Evolutionary conservation across 495 filamentous ascomycete genomes (phyloP).

Genomic region (Aspergillus nidulans): DNA sequence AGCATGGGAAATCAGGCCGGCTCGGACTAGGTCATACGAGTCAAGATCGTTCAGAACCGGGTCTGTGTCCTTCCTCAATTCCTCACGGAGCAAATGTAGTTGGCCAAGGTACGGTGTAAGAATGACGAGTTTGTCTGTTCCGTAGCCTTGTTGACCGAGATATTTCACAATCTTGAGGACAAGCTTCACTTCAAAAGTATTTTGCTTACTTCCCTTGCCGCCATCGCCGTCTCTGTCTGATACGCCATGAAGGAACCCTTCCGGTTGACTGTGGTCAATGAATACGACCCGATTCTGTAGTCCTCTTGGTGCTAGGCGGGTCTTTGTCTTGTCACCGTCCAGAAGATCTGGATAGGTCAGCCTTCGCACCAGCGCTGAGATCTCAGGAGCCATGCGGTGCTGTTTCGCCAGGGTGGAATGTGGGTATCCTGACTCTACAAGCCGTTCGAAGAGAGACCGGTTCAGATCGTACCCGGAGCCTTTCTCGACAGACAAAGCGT

Average conservation of each 20-base stretch:
- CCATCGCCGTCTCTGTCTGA: constrained; percentile 50
- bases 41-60: constrained; percentile 69
- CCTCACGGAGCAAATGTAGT: constrained; percentile 52
- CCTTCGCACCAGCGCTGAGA: constrained; percentile 54
- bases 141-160: constrained; percentile 73
- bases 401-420: constrained; percentile 58
- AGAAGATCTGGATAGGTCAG: constrained; percentile 62
- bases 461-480: constrained; percentile 69
- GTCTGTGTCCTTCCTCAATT: constrained; percentile 52
- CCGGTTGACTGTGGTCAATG: constrained; percentile 55
- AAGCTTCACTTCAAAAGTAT: constrained; percentile 65
- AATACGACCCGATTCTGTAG: constrained; percentile 62
- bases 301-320: constrained; percentile 50
- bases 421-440: constrained; percentile 52
- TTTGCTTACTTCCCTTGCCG: constrained; percentile 52
- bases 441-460: constrained; percentile 65
- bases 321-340: constrained; percentile 52
- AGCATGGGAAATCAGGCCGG: constrained; percentile 56
- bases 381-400: constrained; percentile 68
- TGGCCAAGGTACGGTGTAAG: constrained; percentile 75
- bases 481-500: constrained; percentile 59
- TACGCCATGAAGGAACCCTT: constrained; percentile 34
- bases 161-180: constrained; percentile 65
- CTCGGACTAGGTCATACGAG: constrained; percentile 59
- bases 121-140: constrained; percentile 59